These are phyloP conservation scores for Ambrosia artemisiifolia DNA, from an alignment of 129 eudicot species.

Conservation along the genomic window DNA sequence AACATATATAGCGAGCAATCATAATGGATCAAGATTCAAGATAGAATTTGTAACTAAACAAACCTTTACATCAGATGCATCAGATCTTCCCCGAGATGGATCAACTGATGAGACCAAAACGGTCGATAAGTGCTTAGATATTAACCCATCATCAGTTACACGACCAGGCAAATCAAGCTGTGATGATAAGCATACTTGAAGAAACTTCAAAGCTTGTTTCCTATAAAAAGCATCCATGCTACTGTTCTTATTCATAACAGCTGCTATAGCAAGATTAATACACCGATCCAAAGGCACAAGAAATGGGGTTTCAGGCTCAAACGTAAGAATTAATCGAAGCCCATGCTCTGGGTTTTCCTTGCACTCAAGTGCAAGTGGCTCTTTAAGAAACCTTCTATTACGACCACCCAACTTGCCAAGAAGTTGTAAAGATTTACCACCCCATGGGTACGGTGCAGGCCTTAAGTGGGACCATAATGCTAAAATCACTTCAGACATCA, in stretches of 20 bases:
- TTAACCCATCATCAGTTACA: slow-evolving; percentile 57
- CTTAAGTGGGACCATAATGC: slow-evolving; percentile 97
- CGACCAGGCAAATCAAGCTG: slow-evolving; percentile 94
- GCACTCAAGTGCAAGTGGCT: slow-evolving; percentile 96
- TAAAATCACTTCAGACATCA: slow-evolving; percentile 94
- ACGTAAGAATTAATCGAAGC: slow-evolving; percentile 89
- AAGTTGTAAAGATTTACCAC: slow-evolving; percentile 84
- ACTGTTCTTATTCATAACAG: slow-evolving; percentile 77
- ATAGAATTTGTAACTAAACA: slow-evolving; percentile 13
- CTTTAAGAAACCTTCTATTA: slow-evolving; percentile 91
- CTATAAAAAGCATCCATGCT: slow-evolving; percentile 77
- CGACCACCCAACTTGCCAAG: slow-evolving; percentile 99
- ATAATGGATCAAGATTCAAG: not conserved
- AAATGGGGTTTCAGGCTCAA: slow-evolving; percentile 98
- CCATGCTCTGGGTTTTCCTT: slow-evolving; percentile 99
- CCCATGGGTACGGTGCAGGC: slow-evolving; percentile 98
- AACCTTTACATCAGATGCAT: slow-evolving; percentile 90
- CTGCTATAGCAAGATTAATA: slow-evolving; percentile 88
- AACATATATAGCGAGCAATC: not conserved
- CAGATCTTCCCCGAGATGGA: slow-evolving; percentile 77
- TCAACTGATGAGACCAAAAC: slow-evolving; percentile 74
- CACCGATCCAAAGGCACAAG: slow-evolving; percentile 96
- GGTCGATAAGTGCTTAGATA: slow-evolving; percentile 60
- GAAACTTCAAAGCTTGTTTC: slow-evolving; percentile 91
- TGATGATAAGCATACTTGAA: slow-evolving; percentile 84